Evolutionary conservation across 1,284 basidiomycete species (phyloP).

Genomic region (Erythrobasidium hasegawianum): DNA sequence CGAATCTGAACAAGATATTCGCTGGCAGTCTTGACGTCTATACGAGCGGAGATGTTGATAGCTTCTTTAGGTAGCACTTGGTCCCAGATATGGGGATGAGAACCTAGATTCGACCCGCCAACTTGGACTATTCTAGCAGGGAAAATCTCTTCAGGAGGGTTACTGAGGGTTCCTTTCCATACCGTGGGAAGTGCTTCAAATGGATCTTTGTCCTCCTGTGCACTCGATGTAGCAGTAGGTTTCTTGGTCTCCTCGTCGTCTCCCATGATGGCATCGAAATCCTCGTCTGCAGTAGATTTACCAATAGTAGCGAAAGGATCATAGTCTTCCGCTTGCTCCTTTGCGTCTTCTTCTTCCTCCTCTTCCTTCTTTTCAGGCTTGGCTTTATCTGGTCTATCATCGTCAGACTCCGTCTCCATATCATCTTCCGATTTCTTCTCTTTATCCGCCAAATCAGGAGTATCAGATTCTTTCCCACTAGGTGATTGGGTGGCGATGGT

Average conservation of each 20-base stretch:
- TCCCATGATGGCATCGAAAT: slow-evolving; percentile 33
- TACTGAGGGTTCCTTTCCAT: slow-evolving; percentile 44
- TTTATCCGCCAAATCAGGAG: not conserved
- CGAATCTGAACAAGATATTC: slow-evolving; percentile 46
- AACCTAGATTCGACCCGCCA: slow-evolving; percentile 44
- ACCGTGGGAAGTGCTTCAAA: slow-evolving; percentile 27
- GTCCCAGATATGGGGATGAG: slow-evolving; percentile 39
- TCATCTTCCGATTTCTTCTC: slow-evolving; percentile 31
- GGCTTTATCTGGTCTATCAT: slow-evolving; percentile 5
- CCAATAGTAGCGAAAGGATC: slow-evolving; percentile 37
- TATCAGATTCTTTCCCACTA: not conserved
- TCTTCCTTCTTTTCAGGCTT: not conserved
- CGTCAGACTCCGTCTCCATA: slow-evolving; percentile 26
- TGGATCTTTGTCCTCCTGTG: not conserved
- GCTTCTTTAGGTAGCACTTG: slow-evolving; percentile 38
- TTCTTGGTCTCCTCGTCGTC: slow-evolving; percentile 1
- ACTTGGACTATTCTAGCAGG: slow-evolving; percentile 43
- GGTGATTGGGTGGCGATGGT: not conserved
- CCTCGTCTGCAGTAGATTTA: slow-evolving; percentile 20
- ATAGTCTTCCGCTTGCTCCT: slow-evolving; percentile 18
- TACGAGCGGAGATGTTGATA: slow-evolving; percentile 40
- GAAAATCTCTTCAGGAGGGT: slow-evolving; percentile 45
- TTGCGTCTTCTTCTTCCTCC: slow-evolving; percentile 4
- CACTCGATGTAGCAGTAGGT: not conserved
- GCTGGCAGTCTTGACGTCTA: slow-evolving; percentile 41